Evolutionary conservation across 2,329 filamentous ascomycete genomes (phyloP).

Genomic region (Pseudonectria buxi): DNA sequence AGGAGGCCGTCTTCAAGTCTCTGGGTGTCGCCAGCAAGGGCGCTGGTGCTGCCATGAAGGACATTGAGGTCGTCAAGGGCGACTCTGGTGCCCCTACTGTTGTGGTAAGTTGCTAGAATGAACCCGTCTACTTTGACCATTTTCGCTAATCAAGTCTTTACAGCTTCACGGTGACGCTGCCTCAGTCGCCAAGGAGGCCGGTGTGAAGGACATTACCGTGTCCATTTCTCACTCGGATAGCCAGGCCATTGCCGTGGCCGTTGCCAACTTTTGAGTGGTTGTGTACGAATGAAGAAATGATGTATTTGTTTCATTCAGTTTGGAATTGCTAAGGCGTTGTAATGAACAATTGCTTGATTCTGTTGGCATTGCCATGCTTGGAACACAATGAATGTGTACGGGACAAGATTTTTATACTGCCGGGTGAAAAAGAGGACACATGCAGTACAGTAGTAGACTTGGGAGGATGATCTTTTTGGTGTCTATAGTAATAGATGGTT

Average conservation of each 20-base stretch:
- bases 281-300: constrained; percentile 3
- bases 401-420: not conserved
- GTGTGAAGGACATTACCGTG: constrained; percentile 81
- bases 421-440: too few species aligned
- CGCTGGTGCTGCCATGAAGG: constrained; percentile 81
- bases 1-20: constrained; percentile 98
- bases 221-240: constrained; percentile 94
- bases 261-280: constrained; percentile 62
- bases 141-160: constrained; percentile 31
- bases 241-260: constrained; percentile 90
- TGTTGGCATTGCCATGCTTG: constrained; percentile 11
- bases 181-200: constrained; percentile 73
- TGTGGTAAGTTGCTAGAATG: constrained; percentile 54
- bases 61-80: constrained; percentile 86
- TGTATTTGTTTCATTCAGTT: constrained; percentile 11
- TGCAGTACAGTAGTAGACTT: too few species aligned
- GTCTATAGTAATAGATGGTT: too few species aligned
- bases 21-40: constrained; percentile 81
- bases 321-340: constrained; percentile 19
- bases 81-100: constrained; percentile 78
- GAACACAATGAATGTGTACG: constrained; percentile 15
- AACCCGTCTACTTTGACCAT: not conserved
- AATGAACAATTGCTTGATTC: constrained; percentile 20
- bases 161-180: constrained; percentile 84
- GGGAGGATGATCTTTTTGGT: too few species aligned